These are phyloP conservation scores for Paralagenidium karlingii DNA, from an alignment of 352 stramenopile species.

Conservation along the genomic window DNA sequence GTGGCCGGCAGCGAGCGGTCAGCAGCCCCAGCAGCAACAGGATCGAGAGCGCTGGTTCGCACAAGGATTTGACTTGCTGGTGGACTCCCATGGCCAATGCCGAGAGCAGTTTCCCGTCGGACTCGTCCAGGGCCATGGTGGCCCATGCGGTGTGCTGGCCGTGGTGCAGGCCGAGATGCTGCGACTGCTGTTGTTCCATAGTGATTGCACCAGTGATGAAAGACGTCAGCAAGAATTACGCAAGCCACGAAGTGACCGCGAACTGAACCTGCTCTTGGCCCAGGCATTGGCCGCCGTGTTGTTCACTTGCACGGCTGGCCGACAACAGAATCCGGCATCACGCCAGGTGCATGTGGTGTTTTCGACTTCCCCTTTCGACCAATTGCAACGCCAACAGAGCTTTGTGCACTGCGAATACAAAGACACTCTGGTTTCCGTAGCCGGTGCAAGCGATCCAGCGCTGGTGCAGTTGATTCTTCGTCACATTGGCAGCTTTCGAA, in stretches of 20 bases:
- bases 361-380: background rate
- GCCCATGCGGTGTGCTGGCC: slow-evolving; percentile 72
- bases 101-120: slow-evolving; percentile 62
- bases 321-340: too few relatives aligned
- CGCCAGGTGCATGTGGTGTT: too few relatives aligned
- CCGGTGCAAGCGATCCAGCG: slow-evolving; percentile 2
- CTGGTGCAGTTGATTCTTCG: slow-evolving; percentile 3
- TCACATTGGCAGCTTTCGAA: slow-evolving; percentile 14
- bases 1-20: too few relatives aligned
- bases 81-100: too few relatives aligned
- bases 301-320: slow-evolving; percentile 3
- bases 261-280: slow-evolving; percentile 7
- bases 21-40: too few relatives aligned
- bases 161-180: slow-evolving; percentile 64
- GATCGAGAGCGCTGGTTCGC: too few relatives aligned
- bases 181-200: slow-evolving; percentile 32
- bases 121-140: slow-evolving; percentile 59
- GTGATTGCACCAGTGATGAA: slow-evolving; percentile 7
- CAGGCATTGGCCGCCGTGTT: slow-evolving; percentile 11
- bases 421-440: too few relatives aligned
- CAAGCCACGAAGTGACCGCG: background rate
- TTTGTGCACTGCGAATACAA: slow-evolving; percentile 1
- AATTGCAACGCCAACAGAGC: slow-evolving; percentile 1
- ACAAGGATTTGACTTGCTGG: too few relatives aligned
- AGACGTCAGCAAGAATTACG: slow-evolving; percentile 1